Percentiles rank a stretch among this genome's conserved stretches.
Conservation (phyloP, 2,329 filamentous ascomycete genomes). For the Diaporthe destruens region DNA sequence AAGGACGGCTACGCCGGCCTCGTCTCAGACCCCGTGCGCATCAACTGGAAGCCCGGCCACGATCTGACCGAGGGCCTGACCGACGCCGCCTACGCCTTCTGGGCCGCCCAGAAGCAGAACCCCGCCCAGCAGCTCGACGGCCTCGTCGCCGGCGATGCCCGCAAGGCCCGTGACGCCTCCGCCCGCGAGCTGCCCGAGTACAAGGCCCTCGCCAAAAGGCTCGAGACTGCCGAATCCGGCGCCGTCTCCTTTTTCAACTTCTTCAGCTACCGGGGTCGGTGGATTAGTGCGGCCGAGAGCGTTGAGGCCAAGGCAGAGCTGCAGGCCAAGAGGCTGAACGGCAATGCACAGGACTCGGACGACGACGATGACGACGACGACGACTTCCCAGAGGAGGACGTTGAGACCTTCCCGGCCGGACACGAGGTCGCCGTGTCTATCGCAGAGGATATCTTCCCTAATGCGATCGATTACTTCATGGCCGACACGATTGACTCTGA, state of each 20-base stretch:
- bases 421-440: conserved; percentile 42
- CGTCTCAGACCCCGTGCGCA: conserved; percentile 75
- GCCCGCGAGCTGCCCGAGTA: conserved; percentile 60
- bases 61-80: conserved; percentile 74
- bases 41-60: conserved; percentile 74
- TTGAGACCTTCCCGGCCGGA: conserved; percentile 44
- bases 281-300: conserved; percentile 72
- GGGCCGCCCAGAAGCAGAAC: conserved; percentile 63
- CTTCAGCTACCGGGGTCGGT: conserved; percentile 74
- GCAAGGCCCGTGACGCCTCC: conserved; percentile 37
- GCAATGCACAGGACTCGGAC: conserved; percentile 49
- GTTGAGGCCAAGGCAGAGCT: conserved; percentile 60
- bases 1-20: conserved; percentile 58
- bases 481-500: conserved; percentile 42
- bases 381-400: conserved; percentile 50
- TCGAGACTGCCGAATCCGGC: conserved; percentile 52
- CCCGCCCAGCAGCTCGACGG: conserved; percentile 48
- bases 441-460: conserved; percentile 42
- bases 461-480: conserved; percentile 43
- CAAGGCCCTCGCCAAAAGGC: conserved; percentile 64
- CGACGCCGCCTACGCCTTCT: conserved; percentile 69
- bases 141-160: conserved; percentile 41
- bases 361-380: conserved; percentile 53
- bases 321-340: conserved; percentile 47
- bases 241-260: conserved; percentile 76